phyloP scores from a whole-genome alignment of 2,329 filamentous ascomycete species.

The Calonectria hawksworthii region DNA sequence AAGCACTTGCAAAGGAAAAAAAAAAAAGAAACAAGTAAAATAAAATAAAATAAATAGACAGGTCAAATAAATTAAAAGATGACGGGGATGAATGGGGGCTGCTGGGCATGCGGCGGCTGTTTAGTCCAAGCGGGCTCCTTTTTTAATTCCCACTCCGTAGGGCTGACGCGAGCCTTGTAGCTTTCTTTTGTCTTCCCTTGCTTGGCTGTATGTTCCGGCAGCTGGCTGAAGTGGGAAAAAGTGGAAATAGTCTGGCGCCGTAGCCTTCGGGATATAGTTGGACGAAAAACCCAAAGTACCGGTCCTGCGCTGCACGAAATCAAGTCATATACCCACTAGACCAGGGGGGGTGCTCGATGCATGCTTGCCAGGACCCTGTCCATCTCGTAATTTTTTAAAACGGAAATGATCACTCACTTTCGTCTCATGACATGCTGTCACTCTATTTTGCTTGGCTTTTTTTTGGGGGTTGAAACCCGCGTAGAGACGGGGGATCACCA shows the following conservation, averaged over 20 bases:
- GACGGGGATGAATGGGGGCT: too few species aligned
- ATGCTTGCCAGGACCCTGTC: constrained; percentile 4
- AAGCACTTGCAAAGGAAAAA: constrained; percentile 41
- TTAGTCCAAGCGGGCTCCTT: constrained; percentile 17
- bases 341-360: not conserved
- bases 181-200: not conserved
- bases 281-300: constrained; percentile 9
- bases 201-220: not conserved
- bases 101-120: constrained; percentile 13
- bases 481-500: not conserved
- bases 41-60: not conserved
- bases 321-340: constrained; percentile 7
- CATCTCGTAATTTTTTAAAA: constrained; percentile 4
- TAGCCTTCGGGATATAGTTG: constrained; percentile 22
- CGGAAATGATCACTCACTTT: not conserved
- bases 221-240: constrained; percentile 6
- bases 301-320: not conserved
- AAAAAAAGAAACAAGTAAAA: not conserved
- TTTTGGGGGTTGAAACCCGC: too few species aligned
- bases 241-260: constrained; percentile 21
- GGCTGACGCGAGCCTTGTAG: constrained; percentile 44
- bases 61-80: too few species aligned
- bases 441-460: not conserved
- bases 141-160: constrained; percentile 30
- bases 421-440: not conserved